Base-by-base conservation (phyloP, 257 asterid species). In the Ocimum tenuiflorum region DNA sequence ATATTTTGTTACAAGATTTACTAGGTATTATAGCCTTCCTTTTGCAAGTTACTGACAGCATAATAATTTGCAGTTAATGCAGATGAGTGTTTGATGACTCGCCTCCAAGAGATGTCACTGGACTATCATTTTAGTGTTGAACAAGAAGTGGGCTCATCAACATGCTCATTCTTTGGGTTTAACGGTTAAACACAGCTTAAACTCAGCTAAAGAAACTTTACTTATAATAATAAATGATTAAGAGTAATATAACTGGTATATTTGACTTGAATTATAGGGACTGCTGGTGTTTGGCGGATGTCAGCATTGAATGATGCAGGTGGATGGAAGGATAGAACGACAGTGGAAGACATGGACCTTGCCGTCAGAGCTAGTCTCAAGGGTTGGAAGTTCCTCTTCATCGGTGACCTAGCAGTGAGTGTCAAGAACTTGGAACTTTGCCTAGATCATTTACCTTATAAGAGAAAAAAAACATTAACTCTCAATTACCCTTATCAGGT, bases 101-200 rank as follows among this genome's bases (percentile, higher is more conserved):
- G 89, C 41, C 77, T 85, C 79, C 91, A 84, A 74, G 87, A 84
- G 61, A 87, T 84, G 91, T 80, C 95, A 17, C 55, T 84, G n/a
- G 83, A 84, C 69, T 86, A 84, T 61, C 91, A 84, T 71, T 84
- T 86, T 72, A 75, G 53, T 55, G 89, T 84, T 70, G 95, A 87
- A 72, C 86, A 86, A 79, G 95, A 87, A 84, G 89, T 81, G 23
- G 95, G 91, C 29, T 82, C 89, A 39, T 67, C 81, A 11, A 76
- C 81, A 31, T 77, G 77, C 50, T 65, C 86, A 15, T 84, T 86
- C 77, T 82, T 87, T 56, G 91, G 95, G 54, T 84, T 84, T 78
- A 84, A 82, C 52, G 86, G 95, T 87, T 48, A 51, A 56, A 64
- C 42, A 59, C 46, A 36, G 33, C 15, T 35, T 10, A 14, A 22